A percentile compares a stretch with the other conserved stretches of the same genome.
phyloP scores from a whole-genome alignment of 129 eudicot genomes.

The Pulicaria dysenterica region DNA sequence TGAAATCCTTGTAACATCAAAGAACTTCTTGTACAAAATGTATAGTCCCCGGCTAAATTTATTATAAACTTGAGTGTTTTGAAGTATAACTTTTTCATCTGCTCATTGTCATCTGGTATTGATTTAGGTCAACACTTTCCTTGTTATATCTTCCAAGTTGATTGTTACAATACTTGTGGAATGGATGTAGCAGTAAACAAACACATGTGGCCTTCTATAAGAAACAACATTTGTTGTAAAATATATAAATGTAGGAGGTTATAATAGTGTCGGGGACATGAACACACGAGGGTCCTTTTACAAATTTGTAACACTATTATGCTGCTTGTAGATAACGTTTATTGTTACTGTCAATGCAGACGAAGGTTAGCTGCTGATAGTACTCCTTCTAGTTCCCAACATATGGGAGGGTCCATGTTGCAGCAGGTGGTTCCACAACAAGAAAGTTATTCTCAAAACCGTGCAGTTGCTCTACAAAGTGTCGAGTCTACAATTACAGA shows the following conservation, averaged over 20 bases:
- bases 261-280: slow-evolving; percentile 6
- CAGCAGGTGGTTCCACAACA: slow-evolving; percentile 75
- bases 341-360: slow-evolving; percentile 38
- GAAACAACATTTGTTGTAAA: neutral
- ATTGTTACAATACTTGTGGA: too few species aligned
- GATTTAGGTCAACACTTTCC: too few species aligned
- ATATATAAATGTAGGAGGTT: neutral
- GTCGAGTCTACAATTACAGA: slow-evolving; percentile 87
- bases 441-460: slow-evolving; percentile 48
- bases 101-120: too few species aligned
- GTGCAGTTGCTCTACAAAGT: slow-evolving; percentile 73
- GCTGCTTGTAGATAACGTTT: neutral
- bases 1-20: neutral
- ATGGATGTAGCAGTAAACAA: too few species aligned
- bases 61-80: neutral
- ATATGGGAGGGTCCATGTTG: slow-evolving; percentile 69
- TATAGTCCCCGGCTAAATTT: slow-evolving; percentile 10
- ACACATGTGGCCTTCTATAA: neutral
- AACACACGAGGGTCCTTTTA: neutral
- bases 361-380: slow-evolving; percentile 63
- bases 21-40: neutral
- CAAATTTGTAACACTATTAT: neutral
- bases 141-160: too few species aligned
- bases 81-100: too few species aligned
- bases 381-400: slow-evolving; percentile 46